These are phyloP conservation scores for Phytopythium aichiense DNA, from an alignment of 352 stramenopile species.

Conservation along the genomic window DNA sequence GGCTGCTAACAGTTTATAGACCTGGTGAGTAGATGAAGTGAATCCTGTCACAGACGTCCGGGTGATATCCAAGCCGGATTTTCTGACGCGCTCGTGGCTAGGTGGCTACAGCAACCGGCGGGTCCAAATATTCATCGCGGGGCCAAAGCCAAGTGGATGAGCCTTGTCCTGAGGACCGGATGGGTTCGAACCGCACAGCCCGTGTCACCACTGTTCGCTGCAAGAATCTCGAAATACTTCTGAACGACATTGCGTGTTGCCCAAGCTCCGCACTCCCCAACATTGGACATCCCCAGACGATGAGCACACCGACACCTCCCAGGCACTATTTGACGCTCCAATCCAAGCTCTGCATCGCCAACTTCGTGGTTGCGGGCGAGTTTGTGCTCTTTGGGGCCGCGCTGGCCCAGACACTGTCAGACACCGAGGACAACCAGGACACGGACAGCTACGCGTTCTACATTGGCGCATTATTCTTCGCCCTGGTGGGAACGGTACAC, in stretches of 20 bases:
- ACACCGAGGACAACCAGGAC: no score
- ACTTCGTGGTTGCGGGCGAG: no score
- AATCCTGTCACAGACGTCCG: background rate
- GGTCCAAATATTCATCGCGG: background rate
- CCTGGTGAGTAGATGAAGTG: background rate
- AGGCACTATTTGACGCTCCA: background rate
- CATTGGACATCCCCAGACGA: no score
- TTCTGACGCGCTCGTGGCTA: background rate
- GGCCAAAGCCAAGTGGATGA: background rate
- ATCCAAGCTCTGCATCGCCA: background rate
- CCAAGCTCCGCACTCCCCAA: no score
- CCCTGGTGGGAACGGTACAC: background rate
- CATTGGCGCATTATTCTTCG: background rate
- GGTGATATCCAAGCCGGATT: background rate
- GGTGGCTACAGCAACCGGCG: background rate
- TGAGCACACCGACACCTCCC: background rate
- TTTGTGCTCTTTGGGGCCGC: no score
- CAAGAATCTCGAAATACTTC: no score
- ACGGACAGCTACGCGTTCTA: background rate
- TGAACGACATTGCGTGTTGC: no score
- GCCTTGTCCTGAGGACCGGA: no score
- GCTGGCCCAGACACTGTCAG: no score
- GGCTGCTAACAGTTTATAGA: background rate
- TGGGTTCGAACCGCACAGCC: no score
- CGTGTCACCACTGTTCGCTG: no score